Evolutionary conservation across 495 filamentous ascomycete species (phyloP).

Genomic region (Penicillium daleae): DNA sequence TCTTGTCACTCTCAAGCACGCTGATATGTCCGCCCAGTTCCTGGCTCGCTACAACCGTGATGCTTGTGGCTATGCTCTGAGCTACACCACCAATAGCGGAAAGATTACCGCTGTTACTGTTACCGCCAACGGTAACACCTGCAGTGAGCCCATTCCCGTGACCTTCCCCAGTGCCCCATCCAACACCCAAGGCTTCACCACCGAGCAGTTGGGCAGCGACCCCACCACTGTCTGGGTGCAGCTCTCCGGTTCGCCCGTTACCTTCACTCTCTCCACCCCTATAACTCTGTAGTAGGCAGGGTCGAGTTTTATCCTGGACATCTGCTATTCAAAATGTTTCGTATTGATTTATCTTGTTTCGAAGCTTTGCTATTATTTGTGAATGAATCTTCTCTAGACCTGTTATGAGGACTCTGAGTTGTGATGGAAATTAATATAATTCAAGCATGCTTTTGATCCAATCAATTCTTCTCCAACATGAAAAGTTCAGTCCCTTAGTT

Average conservation of each 20-base stretch:
- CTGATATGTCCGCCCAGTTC: constrained; percentile 54
- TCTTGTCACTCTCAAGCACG: constrained; percentile 56
- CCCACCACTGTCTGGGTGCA: constrained; percentile 63
- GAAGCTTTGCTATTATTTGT: background rate
- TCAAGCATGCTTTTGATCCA: background rate
- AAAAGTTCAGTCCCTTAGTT: background rate
- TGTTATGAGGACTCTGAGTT: constrained; percentile 2
- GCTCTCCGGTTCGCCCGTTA: constrained; percentile 55
- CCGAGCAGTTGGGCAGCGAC: constrained; percentile 61
- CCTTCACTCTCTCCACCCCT: constrained; percentile 52
- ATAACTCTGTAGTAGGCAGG: constrained; percentile 34
- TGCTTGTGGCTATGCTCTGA: constrained; percentile 54
- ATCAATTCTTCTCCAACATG: background rate
- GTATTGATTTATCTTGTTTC: constrained; percentile 15
- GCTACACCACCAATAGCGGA: constrained; percentile 45
- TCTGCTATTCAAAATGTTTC: background rate
- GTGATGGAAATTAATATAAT: constrained; percentile 2
- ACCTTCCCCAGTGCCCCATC: constrained; percentile 54
- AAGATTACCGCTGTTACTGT: constrained; percentile 58
- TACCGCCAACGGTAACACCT: constrained; percentile 54
- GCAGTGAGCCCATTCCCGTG: constrained; percentile 56
- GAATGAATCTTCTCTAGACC: background rate
- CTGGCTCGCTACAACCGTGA: constrained; percentile 57
- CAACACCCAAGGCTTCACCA: constrained; percentile 46
- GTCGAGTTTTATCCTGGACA: background rate